Evolutionary conservation across 495 filamentous ascomycete genomes (phyloP).

Genomic region (Stereocaulon alpinum): DNA sequence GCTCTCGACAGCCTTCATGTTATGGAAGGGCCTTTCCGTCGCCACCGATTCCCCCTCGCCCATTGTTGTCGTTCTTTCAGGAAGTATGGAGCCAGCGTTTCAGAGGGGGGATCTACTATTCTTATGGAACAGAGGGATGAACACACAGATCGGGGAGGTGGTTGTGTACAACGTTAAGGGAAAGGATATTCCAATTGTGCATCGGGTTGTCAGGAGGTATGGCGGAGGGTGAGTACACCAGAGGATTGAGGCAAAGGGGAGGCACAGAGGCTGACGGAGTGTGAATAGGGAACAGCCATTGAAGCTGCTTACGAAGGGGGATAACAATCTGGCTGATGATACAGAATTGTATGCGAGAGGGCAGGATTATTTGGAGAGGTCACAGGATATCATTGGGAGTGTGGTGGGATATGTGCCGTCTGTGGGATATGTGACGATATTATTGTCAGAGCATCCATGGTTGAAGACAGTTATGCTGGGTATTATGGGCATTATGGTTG

Average conservation of each 20-base stretch:
- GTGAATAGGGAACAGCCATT: constrained; percentile 32
- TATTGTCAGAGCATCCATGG: constrained; percentile 95
- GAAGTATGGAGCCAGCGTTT: constrained; percentile 96
- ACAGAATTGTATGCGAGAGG: constrained; percentile 81
- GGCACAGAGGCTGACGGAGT: not conserved
- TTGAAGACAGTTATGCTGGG: constrained; percentile 88
- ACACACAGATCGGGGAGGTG: constrained; percentile 72
- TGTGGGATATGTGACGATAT: constrained; percentile 95
- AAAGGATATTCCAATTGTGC: constrained; percentile 93
- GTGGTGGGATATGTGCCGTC: constrained; percentile 90
- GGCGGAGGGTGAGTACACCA: constrained; percentile 40
- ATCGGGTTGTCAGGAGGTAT: constrained; percentile 70
- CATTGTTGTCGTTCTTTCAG: constrained; percentile 91
- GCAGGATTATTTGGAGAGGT: constrained; percentile 75
- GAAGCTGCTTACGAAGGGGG: constrained; percentile 88
- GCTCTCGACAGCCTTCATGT: constrained; percentile 91
- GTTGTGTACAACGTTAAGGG: constrained; percentile 90
- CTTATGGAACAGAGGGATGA: constrained; percentile 79
- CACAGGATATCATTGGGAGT: constrained; percentile 84
- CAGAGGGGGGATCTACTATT: constrained; percentile 89
- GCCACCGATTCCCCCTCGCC: constrained; percentile 78
- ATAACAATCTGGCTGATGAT: constrained; percentile 92
- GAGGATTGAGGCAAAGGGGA: not conserved
- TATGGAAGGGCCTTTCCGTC: constrained; percentile 93
- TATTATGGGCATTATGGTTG: constrained; percentile 89